phyloP scores from a whole-genome alignment of 495 filamentous ascomycete species.

The Thermothielavioides terrestris region DNA sequence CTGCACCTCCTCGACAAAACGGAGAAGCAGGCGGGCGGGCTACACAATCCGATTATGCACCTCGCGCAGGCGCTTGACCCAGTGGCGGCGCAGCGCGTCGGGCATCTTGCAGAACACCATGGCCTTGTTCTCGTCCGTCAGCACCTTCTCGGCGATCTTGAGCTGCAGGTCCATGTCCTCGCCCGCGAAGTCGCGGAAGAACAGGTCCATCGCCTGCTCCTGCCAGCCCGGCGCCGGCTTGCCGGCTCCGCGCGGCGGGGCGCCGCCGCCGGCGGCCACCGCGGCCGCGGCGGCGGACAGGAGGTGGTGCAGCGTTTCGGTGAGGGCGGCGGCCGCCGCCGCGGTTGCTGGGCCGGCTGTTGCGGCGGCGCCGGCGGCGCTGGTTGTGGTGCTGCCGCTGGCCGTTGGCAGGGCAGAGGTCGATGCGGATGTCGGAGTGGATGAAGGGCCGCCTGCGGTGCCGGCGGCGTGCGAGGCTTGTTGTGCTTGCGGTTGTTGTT shows the following conservation, averaged over 20 bases:
- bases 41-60: slow-evolving; percentile 36
- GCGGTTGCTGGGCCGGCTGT: not conserved
- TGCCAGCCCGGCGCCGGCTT: slow-evolving; percentile 26
- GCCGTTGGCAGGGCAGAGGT: not conserved
- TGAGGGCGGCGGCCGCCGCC: not conserved
- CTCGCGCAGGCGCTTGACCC: slow-evolving; percentile 39
- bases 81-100: slow-evolving; percentile 33
- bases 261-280: too few relatives aligned
- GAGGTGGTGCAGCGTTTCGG: slow-evolving; percentile 17
- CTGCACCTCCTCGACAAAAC: not conserved
- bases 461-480: not conserved
- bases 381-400: slow-evolving; percentile 1
- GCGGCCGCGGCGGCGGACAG: slow-evolving; percentile 32
- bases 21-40: not conserved
- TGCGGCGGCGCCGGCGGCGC: slow-evolving; percentile 1
- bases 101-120: slow-evolving; percentile 49
- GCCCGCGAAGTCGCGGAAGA: slow-evolving; percentile 40
- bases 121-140: slow-evolving; percentile 45
- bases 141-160: slow-evolving; percentile 44
- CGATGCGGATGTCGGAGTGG: not conserved
- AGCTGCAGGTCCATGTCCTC: slow-evolving; percentile 44
- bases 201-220: slow-evolving; percentile 42
- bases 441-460: not conserved
- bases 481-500: slow-evolving; percentile 7
- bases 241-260: slow-evolving; percentile 3